Base-by-base conservation (phyloP, 441 rosid species). In the Macaranga tanarius region DNA sequence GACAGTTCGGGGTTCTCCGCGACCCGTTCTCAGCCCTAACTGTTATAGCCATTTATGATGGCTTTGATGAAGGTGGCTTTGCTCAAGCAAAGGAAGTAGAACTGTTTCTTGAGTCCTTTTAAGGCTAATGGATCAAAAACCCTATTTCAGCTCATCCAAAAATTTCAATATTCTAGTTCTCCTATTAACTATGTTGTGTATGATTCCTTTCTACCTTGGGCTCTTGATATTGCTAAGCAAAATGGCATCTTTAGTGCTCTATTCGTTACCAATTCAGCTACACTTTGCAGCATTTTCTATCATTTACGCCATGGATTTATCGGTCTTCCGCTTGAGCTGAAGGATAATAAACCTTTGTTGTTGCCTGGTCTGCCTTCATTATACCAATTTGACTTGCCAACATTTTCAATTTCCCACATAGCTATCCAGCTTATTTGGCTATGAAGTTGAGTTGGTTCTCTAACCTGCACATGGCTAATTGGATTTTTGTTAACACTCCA, bases 201-300 rank as follows among this genome's bases (percentile, higher is more conserved):
- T 23, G 92, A 92, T 62, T 85, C 92, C 28, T 89, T 92, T 50
- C 67, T 92, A 44, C 92, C 93, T 0, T 90, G 96, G 96, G 97
- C 85, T 55, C 89, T 90, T 65, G 92, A 88, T 38, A 93, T 92
- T 44, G 94, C 94, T 13, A 88, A 82, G 85, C 76, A 77, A 40
- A 81, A 75, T 22, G 88, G 84, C 0, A 52, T 89, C 28, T 79
- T 74, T 13, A 94, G 90, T 2, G 94, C 89, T 11, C 48, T 87
- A 10, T 92, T 90, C 75, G 89, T 90, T 56, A 92, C 96, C 20
- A 90, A 90, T 61, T 86, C 86, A 5, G 85, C 86, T 13, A 60
- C 90, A 0, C 89, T 84, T 2, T 85, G 83, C 7, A 78, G 75
- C 69, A 79, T 88, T 51, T 74, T 88, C 70, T 72, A 76, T 67